These are phyloP conservation scores for Fusarium proliferatum DNA, from an alignment of 2,329 filamentous ascomycete genomes.

Conservation along the genomic window DNA sequence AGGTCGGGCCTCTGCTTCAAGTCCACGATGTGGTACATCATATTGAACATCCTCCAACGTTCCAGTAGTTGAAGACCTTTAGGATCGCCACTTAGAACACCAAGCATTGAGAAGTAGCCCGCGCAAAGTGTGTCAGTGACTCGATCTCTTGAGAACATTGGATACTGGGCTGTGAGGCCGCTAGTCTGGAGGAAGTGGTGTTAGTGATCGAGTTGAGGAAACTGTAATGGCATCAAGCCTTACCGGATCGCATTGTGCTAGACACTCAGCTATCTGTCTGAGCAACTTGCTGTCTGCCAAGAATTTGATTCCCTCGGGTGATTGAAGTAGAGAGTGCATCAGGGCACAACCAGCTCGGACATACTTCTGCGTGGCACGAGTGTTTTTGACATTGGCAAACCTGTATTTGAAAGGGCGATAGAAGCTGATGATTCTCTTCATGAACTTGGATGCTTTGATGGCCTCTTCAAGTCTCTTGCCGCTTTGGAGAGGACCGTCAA, in stretches of 20 bases:
- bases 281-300: slow-evolving; percentile 92
- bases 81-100: slow-evolving; percentile 82
- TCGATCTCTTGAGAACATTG: slow-evolving; percentile 88
- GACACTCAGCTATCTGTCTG: slow-evolving; percentile 92
- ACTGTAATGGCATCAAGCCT: slow-evolving; percentile 38
- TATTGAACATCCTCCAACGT: slow-evolving; percentile 98
- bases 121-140: slow-evolving; percentile 88
- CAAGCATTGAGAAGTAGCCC: slow-evolving; percentile 94
- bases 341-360: slow-evolving; percentile 89
- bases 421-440: slow-evolving; percentile 94
- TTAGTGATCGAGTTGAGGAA: slow-evolving; percentile 34
- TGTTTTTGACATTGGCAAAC: slow-evolving; percentile 90
- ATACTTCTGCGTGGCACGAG: slow-evolving; percentile 93
- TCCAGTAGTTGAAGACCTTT: slow-evolving; percentile 91
- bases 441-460: slow-evolving; percentile 93
- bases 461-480: slow-evolving; percentile 94
- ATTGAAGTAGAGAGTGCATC: slow-evolving; percentile 87
- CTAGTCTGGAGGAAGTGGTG: slow-evolving; percentile 62
- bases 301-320: slow-evolving; percentile 84
- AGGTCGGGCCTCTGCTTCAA: slow-evolving; percentile 90
- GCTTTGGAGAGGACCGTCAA: slow-evolving; percentile 91
- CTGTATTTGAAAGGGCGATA: slow-evolving; percentile 97
- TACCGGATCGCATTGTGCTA: slow-evolving; percentile 94
- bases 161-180: slow-evolving; percentile 81
- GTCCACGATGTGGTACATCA: slow-evolving; percentile 99